Base-by-base conservation (phyloP, 2,329 filamentous ascomycete species). In the Chaetomiaceae sp. region DNA sequence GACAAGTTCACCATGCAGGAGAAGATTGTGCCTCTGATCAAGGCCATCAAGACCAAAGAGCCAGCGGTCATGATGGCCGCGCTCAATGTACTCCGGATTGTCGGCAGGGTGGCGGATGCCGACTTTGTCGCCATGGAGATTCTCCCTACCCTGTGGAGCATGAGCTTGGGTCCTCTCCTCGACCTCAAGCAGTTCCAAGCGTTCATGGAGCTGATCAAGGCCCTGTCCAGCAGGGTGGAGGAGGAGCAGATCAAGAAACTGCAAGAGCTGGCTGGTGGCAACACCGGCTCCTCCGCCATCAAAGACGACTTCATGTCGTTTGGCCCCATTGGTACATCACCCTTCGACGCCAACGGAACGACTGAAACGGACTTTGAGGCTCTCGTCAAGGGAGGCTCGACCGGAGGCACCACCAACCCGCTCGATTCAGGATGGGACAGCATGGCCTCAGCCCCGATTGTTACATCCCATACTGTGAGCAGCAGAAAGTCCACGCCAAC, bases 1-100 rank as follows among this genome's bases (percentile, higher is more conserved):
- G 94, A 99, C 73, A 97, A 97, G 69, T 97, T 94, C 66, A 97
- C 94, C 0, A 92, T 99, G 73, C 94, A 99, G 68, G 94, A 99
- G 68, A 97, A 96, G 74, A 88, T 99, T 31, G 82, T 97, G 0
- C 94, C 94, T 0, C 74, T 97, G 4, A 78, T 99, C 56, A 91
- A 89, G 65, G 91, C 79, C 2, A 97, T 99, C 73, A 97, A 96
- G 71, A 99, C 94, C 0, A 97, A 96, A 67, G 94, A 99, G 68
- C 94, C 94, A 0, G 91, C 91, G 7, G 94, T 99, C 9, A 97
- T 97, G 89, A 88, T 97, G 77, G 91, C 92, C 6, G 87, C 91
- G 0, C 76, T 97, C 31, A 86, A 85, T 51, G 90, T 96, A 1
- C 84, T 97, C 60, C 83, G 82, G 46, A 87, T 96, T 45, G 86